These are phyloP conservation scores for Cyberlindnera xylosilytica DNA, from an alignment of 805 yeast species.

Conservation along the genomic window DNA sequence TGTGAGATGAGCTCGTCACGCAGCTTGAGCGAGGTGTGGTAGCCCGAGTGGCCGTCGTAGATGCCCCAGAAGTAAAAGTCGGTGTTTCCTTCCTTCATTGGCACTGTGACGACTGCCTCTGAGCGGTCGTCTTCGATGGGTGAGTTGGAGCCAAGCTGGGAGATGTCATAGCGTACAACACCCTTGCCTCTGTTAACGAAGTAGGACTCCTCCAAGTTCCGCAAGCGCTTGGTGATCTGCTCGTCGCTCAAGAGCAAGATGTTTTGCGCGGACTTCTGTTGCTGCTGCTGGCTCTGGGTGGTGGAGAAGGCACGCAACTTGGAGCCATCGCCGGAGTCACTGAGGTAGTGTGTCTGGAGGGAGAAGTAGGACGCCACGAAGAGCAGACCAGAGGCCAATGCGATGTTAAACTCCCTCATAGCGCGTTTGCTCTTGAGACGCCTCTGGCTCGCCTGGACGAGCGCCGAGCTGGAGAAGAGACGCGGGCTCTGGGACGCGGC, in stretches of 20 bases:
- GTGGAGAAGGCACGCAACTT: constrained; percentile 20
- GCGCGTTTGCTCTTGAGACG: constrained; percentile 7
- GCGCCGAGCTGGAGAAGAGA: constrained; percentile 10
- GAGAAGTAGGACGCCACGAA: constrained; percentile 29
- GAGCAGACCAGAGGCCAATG: constrained; percentile 29
- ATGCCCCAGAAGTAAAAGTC: constrained; percentile 97
- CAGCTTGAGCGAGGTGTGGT: constrained; percentile 85
- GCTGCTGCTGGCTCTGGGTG: constrained; percentile 22
- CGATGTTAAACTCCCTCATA: constrained; percentile 22
- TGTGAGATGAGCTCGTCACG: constrained; percentile 73
- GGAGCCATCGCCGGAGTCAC: constrained; percentile 24
- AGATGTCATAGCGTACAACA: constrained; percentile 79
- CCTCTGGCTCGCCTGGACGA: neutral
- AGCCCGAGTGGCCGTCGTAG: constrained; percentile 96
- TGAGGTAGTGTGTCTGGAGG: constrained; percentile 22
- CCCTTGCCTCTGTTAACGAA: constrained; percentile 83
- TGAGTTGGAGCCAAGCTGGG: constrained; percentile 86
- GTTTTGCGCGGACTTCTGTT: constrained; percentile 43
- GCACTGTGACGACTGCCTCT: constrained; percentile 74
- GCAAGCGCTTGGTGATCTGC: constrained; percentile 66
- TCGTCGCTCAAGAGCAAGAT: constrained; percentile 58
- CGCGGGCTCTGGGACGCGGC: constrained; percentile 4
- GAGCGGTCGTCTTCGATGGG: constrained; percentile 95
- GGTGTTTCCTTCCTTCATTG: constrained; percentile 41
- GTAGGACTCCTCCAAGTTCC: constrained; percentile 77